Evolutionary conservation across 2,329 filamentous ascomycete genomes (phyloP).

Genomic region (Piedraia hortae): DNA sequence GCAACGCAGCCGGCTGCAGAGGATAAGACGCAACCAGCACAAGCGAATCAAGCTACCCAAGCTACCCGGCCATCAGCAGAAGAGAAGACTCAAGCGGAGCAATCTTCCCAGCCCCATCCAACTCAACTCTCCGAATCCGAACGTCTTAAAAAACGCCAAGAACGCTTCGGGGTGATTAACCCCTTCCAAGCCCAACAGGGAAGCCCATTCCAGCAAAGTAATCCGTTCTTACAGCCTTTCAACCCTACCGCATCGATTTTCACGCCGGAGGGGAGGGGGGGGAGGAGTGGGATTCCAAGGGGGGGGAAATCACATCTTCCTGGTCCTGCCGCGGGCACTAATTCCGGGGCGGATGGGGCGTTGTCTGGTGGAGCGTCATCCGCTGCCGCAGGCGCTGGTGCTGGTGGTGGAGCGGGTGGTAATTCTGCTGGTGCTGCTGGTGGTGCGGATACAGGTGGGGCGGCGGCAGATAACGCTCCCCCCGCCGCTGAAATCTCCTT

Average conservation of each 20-base stretch:
- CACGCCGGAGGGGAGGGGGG: constrained; percentile 2
- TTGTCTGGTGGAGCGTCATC: too few relatives aligned
- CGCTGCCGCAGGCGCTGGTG: too few relatives aligned
- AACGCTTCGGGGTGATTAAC: constrained; percentile 6
- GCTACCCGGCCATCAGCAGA: constrained; percentile 1
- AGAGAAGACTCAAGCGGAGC: too few relatives aligned
- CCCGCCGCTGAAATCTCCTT: constrained; percentile 2
- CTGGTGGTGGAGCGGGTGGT: too few relatives aligned
- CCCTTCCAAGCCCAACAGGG: constrained; percentile 2
- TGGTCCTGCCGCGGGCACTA: neutral
- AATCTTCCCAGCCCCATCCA: constrained; percentile 2
- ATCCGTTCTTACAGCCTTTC: neutral
- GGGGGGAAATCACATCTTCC: constrained; percentile 1
- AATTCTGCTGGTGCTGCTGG: constrained; percentile 7
- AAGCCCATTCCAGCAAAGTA: neutral
- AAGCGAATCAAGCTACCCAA: constrained; percentile 1
- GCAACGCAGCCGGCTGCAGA: constrained; percentile 1
- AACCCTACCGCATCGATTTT: constrained; percentile 3
- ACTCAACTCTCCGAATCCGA: constrained; percentile 3
- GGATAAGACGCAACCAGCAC: constrained; percentile 1
- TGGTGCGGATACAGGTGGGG: constrained; percentile 4
- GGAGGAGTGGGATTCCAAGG: too few relatives aligned
- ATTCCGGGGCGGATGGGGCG: too few relatives aligned
- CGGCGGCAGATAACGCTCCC: constrained; percentile 2
- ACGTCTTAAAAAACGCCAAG: constrained; percentile 6